Base-by-base conservation (phyloP, 2,329 filamentous ascomycete genomes). In the Colletotrichum costaricense region DNA sequence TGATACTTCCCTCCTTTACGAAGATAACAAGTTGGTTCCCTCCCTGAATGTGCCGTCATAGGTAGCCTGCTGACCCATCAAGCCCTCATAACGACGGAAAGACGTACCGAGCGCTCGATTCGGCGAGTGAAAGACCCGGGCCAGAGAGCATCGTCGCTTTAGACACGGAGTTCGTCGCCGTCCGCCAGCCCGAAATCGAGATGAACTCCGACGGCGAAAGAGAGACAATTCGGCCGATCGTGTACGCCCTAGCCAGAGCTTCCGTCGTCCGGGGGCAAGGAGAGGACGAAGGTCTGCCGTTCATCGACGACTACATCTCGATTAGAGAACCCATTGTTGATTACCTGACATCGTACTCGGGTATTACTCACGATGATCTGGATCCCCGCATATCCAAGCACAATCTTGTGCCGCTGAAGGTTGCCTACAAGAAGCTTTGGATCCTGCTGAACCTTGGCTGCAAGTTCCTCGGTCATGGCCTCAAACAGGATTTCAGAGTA, bases 341-440 rank as follows among this genome's bases (percentile, higher is more conserved):
- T 84, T 98, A 98, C 80, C 87, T 99, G 49, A 99, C 97, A 0
- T 93, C 93, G 57, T 98, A 95, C 85, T 98, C 96, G 0, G 97
- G 97, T 55, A 97, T 99, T 77, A 93, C 93, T 5, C 90, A 93
- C 1, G 93, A 93, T 26, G 97, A 99, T 79, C 87, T 99, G 9
- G 95, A 98, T 77, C 91, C 93, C 4, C 88, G 91, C 69, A 88
- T 90, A n/a, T 94, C 93, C 56, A 90, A 89, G 67, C 96, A 98
- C 82, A 94, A 95, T 67, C 89, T 98, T 0, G 92, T 98, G 9
- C 90, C 93, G 2, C 88, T 98, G 54, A 99, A 99, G 81, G 90
- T 94, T 71, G 95, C 94, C 1, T 99, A 98, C 87, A 99, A 99
- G 84, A 98, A 98, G 82, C 91, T 99, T 35, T 99, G 97, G 97